Conservation (phyloP, 805 yeast species). For the Yamadazyma phyllophila region DNA sequence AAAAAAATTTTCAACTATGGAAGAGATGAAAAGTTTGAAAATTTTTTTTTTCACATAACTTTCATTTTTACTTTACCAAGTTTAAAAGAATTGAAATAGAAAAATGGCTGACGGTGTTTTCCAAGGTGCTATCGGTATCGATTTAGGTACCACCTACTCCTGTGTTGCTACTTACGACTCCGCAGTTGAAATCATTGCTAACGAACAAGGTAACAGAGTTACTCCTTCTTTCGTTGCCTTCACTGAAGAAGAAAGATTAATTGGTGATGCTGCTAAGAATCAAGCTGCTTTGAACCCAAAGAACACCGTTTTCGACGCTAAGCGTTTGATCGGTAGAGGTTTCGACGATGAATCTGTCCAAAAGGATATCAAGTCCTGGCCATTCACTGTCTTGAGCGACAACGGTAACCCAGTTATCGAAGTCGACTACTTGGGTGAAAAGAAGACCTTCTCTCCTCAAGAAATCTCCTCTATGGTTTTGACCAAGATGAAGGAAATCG, state of each 20-base stretch:
- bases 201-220: constrained; percentile 52
- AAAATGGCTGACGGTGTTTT: constrained; percentile 97
- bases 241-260: constrained; percentile 48
- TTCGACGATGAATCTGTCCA: constrained; percentile 59
- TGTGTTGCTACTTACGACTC: constrained; percentile 51
- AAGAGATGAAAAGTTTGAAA: constrained; percentile 10
- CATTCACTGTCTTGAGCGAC: constrained; percentile 44
- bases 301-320: constrained; percentile 50
- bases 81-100: constrained; percentile 9
- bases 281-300: constrained; percentile 51
- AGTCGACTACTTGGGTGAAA: constrained; percentile 47
- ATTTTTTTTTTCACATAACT: constrained; percentile 11
- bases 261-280: constrained; percentile 52
- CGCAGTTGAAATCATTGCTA: constrained; percentile 50
- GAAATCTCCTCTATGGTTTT: constrained; percentile 50
- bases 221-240: constrained; percentile 52
- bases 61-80: constrained; percentile 8
- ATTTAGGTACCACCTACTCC: constrained; percentile 52
- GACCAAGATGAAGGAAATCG: constrained; percentile 61
- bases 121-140: constrained; percentile 78
- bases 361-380: constrained; percentile 51
- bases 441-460: constrained; percentile 48
- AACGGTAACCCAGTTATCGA: constrained; percentile 47
- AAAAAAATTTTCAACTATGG: constrained; percentile 6
- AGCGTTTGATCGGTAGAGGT: constrained; percentile 60